These are phyloP conservation scores for Phyllosticta citribraziliensis DNA, from an alignment of 2,329 filamentous ascomycete species.

Conservation along the genomic window DNA sequence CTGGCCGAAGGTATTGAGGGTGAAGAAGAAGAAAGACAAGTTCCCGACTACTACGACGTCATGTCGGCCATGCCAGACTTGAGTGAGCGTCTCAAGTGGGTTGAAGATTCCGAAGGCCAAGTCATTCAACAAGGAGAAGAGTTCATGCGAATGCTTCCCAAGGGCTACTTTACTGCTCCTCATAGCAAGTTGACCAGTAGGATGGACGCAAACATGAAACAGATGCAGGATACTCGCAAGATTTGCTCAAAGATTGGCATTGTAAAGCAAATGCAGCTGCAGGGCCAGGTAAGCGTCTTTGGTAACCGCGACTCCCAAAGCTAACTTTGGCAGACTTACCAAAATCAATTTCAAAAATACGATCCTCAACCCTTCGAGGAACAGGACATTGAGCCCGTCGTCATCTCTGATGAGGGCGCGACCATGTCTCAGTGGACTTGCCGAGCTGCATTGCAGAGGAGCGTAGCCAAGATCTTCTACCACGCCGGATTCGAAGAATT, in stretches of 20 bases:
- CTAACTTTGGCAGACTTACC: conserved; percentile 59
- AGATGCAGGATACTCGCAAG: conserved; percentile 95
- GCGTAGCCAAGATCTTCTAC: conserved; percentile 90
- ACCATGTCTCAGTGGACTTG: conserved; percentile 78
- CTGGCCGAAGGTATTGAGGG: conserved; percentile 89
- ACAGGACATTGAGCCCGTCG: conserved; percentile 76
- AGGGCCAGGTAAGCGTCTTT: conserved; percentile 64
- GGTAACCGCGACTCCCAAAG: conserved; percentile 12
- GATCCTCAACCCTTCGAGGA: conserved; percentile 84
- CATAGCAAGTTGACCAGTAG: conserved; percentile 64
- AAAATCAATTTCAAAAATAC: conserved; percentile 97
- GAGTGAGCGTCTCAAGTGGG: conserved; percentile 67
- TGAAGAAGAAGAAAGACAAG: conserved; percentile 65
- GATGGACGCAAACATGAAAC: conserved; percentile 82
- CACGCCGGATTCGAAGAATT: conserved; percentile 95
- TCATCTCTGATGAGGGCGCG: conserved; percentile 78
- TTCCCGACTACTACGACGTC: conserved; percentile 92
- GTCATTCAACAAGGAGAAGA: conserved; percentile 83
- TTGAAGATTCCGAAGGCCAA: conserved; percentile 79
- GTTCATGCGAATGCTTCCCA: conserved; percentile 66
- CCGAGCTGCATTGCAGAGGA: conserved; percentile 75
- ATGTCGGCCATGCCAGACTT: conserved; percentile 81
- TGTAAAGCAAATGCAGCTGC: conserved; percentile 98
- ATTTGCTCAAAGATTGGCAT: conserved; percentile 93
- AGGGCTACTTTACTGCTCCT: conserved; percentile 65